These are phyloP conservation scores for Aphanomyces astaci DNA, from an alignment of 352 stramenopile species.

Conservation along the genomic window DNA sequence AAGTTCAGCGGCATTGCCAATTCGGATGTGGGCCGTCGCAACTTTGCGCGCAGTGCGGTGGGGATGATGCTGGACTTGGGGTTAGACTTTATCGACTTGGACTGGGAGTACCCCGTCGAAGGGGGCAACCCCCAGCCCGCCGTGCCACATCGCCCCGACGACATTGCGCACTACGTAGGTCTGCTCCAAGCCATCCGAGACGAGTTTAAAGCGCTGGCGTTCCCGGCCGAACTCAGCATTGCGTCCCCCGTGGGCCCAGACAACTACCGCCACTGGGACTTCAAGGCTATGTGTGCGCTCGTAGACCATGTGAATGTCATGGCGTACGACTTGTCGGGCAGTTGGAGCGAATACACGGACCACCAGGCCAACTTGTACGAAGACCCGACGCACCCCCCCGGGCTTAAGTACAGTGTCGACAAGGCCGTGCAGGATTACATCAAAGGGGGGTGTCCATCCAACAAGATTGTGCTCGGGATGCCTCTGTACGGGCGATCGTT, in stretches of 20 bases:
- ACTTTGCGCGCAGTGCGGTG: constrained; percentile 1
- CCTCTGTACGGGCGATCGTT: constrained; percentile 9
- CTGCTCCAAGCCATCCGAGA: constrained; percentile 3
- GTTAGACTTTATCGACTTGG: constrained; percentile 14
- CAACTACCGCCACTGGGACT: constrained; percentile 19
- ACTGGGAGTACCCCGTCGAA: constrained; percentile 19
- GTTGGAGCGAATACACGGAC: constrained; percentile 13
- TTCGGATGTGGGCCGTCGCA: neutral
- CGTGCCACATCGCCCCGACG: constrained; percentile 8
- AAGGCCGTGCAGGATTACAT: constrained; percentile 14
- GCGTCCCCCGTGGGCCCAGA: constrained; percentile 1
- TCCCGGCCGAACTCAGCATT: constrained; percentile 14
- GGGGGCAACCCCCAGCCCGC: constrained; percentile 3
- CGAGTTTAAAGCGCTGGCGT: neutral
- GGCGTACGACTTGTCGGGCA: constrained; percentile 14
- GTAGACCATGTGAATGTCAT: constrained; percentile 15
- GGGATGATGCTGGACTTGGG: constrained; percentile 11
- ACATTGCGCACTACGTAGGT: constrained; percentile 2
- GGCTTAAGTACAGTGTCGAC: constrained; percentile 1
- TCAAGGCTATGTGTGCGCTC: neutral
- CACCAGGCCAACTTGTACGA: constrained; percentile 18
- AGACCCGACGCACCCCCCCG: constrained; percentile 4
- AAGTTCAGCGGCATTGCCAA: constrained; percentile 6
- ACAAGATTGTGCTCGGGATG: constrained; percentile 15
- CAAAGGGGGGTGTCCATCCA: neutral